These are phyloP conservation scores for Ambrosiella cleistominuta DNA, from an alignment of 2,329 filamentous ascomycete species.

Conservation along the genomic window DNA sequence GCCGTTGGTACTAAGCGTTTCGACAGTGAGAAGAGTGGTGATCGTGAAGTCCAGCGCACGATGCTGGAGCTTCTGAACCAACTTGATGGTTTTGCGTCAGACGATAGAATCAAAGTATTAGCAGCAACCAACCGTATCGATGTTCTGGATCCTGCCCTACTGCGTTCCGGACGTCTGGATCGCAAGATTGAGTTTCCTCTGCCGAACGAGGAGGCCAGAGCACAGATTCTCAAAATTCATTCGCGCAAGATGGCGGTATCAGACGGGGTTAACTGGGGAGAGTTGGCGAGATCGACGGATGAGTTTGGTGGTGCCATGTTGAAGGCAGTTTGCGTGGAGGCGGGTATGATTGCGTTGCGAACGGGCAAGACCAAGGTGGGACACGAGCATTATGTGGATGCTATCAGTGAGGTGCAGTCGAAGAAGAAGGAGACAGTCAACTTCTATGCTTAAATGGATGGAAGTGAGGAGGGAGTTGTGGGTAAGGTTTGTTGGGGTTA, in stretches of 20 bases:
- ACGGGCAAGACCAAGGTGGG: slow-evolving; percentile 92
- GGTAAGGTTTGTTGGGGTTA: not conserved
- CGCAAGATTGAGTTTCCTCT: slow-evolving; percentile 97
- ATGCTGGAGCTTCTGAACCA: slow-evolving; percentile 99
- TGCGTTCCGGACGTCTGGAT: slow-evolving; percentile 82
- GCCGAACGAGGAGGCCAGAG: slow-evolving; percentile 91
- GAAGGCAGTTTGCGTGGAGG: slow-evolving; percentile 97
- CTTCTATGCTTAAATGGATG: slow-evolving; percentile 29
- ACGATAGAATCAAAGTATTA: slow-evolving; percentile 91
- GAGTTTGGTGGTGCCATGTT: slow-evolving; percentile 96
- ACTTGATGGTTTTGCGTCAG: slow-evolving; percentile 91
- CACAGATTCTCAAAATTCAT: slow-evolving; percentile 94
- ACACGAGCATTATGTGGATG: slow-evolving; percentile 97
- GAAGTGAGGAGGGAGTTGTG: not conserved
- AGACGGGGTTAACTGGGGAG: slow-evolving; percentile 83
- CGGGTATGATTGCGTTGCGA: slow-evolving; percentile 93
- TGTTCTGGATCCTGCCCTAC: slow-evolving; percentile 76
- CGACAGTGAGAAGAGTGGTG: slow-evolving; percentile 94
- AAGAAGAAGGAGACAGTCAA: slow-evolving; percentile 81
- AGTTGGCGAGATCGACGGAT: slow-evolving; percentile 88
- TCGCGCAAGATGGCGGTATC: slow-evolving; percentile 97
- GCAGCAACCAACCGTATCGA: slow-evolving; percentile 91
- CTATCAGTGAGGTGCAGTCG: slow-evolving; percentile 85
- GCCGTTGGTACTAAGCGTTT: slow-evolving; percentile 98
- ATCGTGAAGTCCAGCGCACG: slow-evolving; percentile 92